These are phyloP conservation scores for Saccharomycopsis amapae DNA, from an alignment of 805 yeast species.

Conservation along the genomic window DNA sequence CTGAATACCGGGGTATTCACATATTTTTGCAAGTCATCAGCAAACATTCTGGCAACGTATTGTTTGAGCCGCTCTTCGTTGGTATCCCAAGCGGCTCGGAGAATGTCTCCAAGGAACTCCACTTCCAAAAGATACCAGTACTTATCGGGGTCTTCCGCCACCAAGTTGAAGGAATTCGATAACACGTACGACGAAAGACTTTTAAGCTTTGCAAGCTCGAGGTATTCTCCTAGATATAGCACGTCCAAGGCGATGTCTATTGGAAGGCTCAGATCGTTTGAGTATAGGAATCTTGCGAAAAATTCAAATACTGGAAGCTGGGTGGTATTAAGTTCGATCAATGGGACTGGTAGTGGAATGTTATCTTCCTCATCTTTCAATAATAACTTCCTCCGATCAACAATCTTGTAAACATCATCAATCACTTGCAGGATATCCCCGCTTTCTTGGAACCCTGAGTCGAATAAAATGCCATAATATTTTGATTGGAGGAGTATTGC, in stretches of 20 bases:
- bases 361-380: neutral
- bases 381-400: constrained; percentile 7
- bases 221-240: constrained; percentile 46
- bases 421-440: neutral
- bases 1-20: constrained; percentile 18
- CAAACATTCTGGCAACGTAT: constrained; percentile 51
- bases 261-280: constrained; percentile 50
- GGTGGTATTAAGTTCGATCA: constrained; percentile 28
- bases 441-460: constrained; percentile 32
- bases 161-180: neutral
- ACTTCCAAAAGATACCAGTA: neutral
- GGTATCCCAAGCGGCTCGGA: constrained; percentile 63
- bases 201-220: constrained; percentile 23
- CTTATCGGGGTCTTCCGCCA: neutral
- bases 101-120: constrained; percentile 40
- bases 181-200: neutral
- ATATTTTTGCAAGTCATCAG: constrained; percentile 39
- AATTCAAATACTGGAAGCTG: constrained; percentile 40
- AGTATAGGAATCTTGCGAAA: constrained; percentile 49
- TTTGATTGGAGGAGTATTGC: constrained; percentile 54
- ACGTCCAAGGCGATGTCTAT: constrained; percentile 46
- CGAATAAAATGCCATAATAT: constrained; percentile 58
- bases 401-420: constrained; percentile 1
- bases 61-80: constrained; percentile 59
- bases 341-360: constrained; percentile 25